Percentiles rank a stretch among this genome's conserved stretches.
phyloP scores from a whole-genome alignment of 495 filamentous ascomycete genomes.

The Terfezia claveryi region DNA sequence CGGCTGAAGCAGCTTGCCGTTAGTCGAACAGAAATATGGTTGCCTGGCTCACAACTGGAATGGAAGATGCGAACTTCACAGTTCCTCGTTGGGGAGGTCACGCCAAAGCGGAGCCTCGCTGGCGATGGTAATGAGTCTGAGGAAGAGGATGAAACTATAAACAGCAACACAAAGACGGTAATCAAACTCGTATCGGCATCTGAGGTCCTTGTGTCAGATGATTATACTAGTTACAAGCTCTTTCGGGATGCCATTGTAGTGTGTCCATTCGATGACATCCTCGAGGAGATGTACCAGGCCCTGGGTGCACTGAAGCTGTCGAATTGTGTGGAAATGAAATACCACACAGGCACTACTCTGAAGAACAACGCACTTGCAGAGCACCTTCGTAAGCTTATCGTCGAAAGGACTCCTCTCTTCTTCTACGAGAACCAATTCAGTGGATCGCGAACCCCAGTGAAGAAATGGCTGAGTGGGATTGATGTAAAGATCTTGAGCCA shows the following conservation, averaged over 20 bases:
- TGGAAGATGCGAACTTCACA: neutral
- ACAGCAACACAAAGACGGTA: neutral
- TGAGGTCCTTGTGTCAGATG: neutral
- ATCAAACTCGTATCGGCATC: neutral
- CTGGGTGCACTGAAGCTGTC: neutral
- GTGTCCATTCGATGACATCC: neutral
- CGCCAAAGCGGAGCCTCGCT: no score
- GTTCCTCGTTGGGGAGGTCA: neutral
- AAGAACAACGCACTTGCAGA: neutral
- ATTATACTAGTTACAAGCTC: neutral
- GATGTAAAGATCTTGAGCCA: neutral
- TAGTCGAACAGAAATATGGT: neutral
- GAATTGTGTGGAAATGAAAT: neutral
- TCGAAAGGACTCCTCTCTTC: neutral
- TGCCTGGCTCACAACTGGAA: neutral
- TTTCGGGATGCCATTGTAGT: neutral
- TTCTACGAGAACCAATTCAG: neutral
- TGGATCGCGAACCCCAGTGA: neutral
- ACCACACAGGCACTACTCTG: neutral
- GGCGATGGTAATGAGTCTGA: neutral
- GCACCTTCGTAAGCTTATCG: neutral
- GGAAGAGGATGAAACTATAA: neutral
- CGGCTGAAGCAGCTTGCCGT: neutral
- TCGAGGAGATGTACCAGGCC: neutral
- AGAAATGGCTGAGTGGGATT: neutral